Percentiles rank a stretch among this genome's conserved stretches.
phyloP scores from a whole-genome alignment of 2,329 filamentous ascomycete species.

The Fusarium sororula region DNA sequence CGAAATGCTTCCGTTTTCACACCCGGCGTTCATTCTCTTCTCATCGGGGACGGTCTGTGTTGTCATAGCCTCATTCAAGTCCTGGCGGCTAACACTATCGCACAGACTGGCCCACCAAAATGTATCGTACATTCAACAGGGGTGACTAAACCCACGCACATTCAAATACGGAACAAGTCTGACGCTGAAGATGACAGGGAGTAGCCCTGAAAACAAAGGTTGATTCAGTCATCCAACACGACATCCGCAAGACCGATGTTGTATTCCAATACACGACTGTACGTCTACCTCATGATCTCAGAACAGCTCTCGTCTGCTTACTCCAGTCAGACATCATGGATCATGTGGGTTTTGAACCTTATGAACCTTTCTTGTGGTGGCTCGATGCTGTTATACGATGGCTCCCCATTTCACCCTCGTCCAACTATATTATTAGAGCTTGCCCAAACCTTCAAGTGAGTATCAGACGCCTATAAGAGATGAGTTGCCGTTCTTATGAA shows the following conservation, averaged over 20 bases:
- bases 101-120: not conserved
- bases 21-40: not conserved
- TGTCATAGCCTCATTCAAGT: too few species aligned
- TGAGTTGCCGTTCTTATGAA: not conserved
- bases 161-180: too few species aligned
- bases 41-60: not conserved
- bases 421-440: not conserved
- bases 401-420: not conserved
- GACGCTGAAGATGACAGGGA: not conserved
- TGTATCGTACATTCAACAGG: not conserved
- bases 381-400: not conserved
- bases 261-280: not conserved
- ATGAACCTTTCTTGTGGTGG: not conserved
- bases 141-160: not conserved
- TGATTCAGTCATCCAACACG: not conserved
- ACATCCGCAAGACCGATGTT: not conserved
- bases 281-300: too few species aligned
- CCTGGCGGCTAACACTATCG: not conserved
- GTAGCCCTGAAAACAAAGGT: not conserved
- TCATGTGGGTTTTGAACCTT: not conserved
- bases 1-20: not conserved
- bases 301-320: too few species aligned
- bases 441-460: too few species aligned
- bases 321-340: not conserved
- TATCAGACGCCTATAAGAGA: too few species aligned